Evolutionary conservation across 1,284 basidiomycete species (phyloP).

Genomic region (Puccinia triticina): DNA sequence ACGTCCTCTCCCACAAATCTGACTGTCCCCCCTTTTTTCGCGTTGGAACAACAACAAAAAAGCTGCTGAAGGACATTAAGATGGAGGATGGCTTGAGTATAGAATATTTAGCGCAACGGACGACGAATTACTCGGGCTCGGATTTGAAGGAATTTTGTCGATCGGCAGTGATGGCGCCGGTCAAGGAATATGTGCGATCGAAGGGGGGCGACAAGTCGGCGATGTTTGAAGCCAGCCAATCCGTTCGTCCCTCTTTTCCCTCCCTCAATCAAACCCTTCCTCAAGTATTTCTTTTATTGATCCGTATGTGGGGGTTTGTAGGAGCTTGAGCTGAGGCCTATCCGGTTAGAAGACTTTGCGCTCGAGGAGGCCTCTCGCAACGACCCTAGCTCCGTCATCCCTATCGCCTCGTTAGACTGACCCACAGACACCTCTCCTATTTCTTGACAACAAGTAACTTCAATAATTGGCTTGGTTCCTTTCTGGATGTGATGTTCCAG

Average conservation of each 20-base stretch:
- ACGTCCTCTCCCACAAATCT: too few species aligned
- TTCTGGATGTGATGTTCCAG: background rate
- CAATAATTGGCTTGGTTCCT: background rate
- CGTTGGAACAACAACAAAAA: background rate
- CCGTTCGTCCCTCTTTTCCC: background rate
- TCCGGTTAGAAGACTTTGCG: conserved; percentile 27
- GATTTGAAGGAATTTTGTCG: conserved; percentile 94
- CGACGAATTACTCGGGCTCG: conserved; percentile 82
- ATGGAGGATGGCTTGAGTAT: conserved; percentile 72
- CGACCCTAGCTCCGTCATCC: background rate
- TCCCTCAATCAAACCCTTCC: background rate
- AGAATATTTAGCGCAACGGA: conserved; percentile 70
- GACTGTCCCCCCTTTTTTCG: background rate
- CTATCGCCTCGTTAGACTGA: conserved; percentile 23
- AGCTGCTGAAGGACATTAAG: conserved; percentile 54
- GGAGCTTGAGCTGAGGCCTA: conserved; percentile 48
- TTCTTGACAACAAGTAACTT: background rate
- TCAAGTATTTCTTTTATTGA: background rate
- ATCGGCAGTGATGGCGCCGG: conserved; percentile 63
- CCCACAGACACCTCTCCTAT: background rate
- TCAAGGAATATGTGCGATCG: conserved; percentile 47
- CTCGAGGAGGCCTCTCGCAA: conserved; percentile 1
- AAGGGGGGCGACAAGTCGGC: conserved; percentile 43
- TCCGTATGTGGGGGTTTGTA: background rate
- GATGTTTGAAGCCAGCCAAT: conserved; percentile 45